A percentile compares a stretch with the other conserved stretches of the same genome.
Evolutionary conservation across 768 basidiomycete genomes (phyloP).

Genomic region (Fomitopsis pulvina): DNA sequence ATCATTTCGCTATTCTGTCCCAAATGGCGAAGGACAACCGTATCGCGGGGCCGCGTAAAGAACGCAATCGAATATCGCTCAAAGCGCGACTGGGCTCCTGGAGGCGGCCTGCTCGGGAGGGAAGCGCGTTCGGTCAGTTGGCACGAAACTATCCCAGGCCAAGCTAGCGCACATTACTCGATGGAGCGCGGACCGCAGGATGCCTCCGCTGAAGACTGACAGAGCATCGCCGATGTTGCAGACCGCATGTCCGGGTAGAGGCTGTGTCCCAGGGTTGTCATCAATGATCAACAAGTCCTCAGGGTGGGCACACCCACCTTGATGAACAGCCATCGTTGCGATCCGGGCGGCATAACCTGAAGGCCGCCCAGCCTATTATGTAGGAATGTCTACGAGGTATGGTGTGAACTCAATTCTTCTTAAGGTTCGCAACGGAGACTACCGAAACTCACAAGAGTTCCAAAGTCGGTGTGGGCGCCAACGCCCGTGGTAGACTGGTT

Average conservation of each 20-base stretch:
- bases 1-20: conserved; percentile 19
- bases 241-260: conserved; percentile 37
- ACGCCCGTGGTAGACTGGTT: conserved; percentile 28
- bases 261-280: conserved; percentile 19
- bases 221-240: conserved; percentile 43
- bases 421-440: background rate
- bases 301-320: conserved; percentile 22
- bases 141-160: background rate
- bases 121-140: background rate
- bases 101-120: conserved; percentile 28
- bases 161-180: conserved; percentile 31
- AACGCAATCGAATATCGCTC: conserved; percentile 29
- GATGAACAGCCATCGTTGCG: conserved; percentile 34
- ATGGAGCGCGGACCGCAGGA: conserved; percentile 37
- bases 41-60: conserved; percentile 29
- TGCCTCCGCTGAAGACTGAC: conserved; percentile 38
- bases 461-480: conserved; percentile 71
- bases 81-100: conserved; percentile 26
- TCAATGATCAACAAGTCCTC: background rate
- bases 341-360: conserved; percentile 35
- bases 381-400: conserved; percentile 26
- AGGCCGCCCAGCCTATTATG: conserved; percentile 39
- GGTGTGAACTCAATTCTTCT: background rate
- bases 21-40: conserved; percentile 23
- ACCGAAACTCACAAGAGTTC: conserved; percentile 46